Evolutionary conservation across 495 filamentous ascomycete genomes (phyloP).

Genomic region (Podospora tetraspora): DNA sequence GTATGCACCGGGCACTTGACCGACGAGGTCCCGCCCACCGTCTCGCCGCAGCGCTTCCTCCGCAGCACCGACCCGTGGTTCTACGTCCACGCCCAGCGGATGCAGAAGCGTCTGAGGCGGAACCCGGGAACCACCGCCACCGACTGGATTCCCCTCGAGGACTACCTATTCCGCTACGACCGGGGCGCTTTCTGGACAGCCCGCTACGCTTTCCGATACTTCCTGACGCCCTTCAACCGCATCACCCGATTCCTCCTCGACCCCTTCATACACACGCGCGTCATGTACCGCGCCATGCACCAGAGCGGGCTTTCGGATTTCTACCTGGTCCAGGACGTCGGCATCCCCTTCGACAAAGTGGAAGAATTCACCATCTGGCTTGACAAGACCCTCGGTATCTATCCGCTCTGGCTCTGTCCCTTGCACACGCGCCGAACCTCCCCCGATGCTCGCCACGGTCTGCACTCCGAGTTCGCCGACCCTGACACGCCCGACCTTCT

Average conservation of each 20-base stretch:
- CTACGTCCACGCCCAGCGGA: conserved; percentile 43
- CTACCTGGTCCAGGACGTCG: conserved; percentile 51
- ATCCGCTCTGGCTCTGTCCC: conserved; percentile 55
- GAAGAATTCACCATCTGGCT: conserved; percentile 41
- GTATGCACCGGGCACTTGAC: conserved; percentile 49
- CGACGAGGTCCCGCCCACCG: conserved; percentile 28
- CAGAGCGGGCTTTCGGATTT: conserved; percentile 41
- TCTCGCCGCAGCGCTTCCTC: conserved; percentile 36
- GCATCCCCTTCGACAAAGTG: conserved; percentile 40
- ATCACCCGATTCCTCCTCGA: conserved; percentile 47
- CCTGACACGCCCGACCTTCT: conserved; percentile 30
- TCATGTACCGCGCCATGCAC: conserved; percentile 53
- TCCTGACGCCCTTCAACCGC: conserved; percentile 49
- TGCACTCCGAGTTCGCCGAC: conserved; percentile 36
- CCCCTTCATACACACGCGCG: conserved; percentile 52
- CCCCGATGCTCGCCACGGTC: conserved; percentile 27
- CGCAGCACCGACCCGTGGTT: conserved; percentile 48
- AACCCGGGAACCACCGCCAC: conserved; percentile 1
- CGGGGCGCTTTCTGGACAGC: conserved; percentile 58
- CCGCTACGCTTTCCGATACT: conserved; percentile 47
- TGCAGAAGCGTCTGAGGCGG: not conserved
- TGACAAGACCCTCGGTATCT: conserved; percentile 38
- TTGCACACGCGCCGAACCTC: conserved; percentile 28
- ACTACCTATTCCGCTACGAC: conserved; percentile 60
- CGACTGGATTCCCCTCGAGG: conserved; percentile 40